Evolutionary conservation across 352 stramenopile species (phyloP), one percentile per base, ranked within the genome.

Genomic region (Blastocystis sp.): DNA sequence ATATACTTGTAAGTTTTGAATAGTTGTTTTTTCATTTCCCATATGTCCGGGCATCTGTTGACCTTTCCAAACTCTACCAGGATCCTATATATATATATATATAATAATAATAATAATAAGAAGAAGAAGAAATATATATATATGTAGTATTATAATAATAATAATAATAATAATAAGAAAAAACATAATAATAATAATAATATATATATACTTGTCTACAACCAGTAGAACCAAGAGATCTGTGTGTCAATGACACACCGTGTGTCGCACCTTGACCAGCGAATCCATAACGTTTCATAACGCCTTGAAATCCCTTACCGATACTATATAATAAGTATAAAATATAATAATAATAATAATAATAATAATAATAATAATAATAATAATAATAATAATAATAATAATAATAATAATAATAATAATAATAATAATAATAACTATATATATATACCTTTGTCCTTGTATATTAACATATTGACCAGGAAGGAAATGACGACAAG

Each of bases 1-100:
- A 6, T 65, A 24, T n/a, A 80, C 66, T 21, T 44, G 36, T 1
- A 96, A 72, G 71, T 95, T 96, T 75, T 96, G 86, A 30, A 87
- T 80, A 21, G 90, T 96, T 11, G 33, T 34, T 9, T 72, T 68
- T 35, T 86, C 81, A 37, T 75, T 77, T 52, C 91, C 91, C 82
- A 96, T 94, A 13, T 83, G 80, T 6, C 90, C 92, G 28, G 92
- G 78, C 91, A 99, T 98, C 72, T 99, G 98, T 77, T 98, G 97
- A 34, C 90, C 90, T 74, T 97, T 97, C 67, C 93, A 97, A 5
- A 98, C 91, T 65, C 88, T 83, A 55, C 91, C 90, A 4, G 89
- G 88, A 73, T 95, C 84, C 73, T 57, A 62, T 27, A 27, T 10
- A 5, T 59, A 34, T 36, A 24, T 4, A 13, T 9, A 11, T 4